Evolutionary conservation across 2,329 filamentous ascomycete genomes (phyloP), one percentile per base, ranked within the genome.

Genomic region (Geosmithia morbida): DNA sequence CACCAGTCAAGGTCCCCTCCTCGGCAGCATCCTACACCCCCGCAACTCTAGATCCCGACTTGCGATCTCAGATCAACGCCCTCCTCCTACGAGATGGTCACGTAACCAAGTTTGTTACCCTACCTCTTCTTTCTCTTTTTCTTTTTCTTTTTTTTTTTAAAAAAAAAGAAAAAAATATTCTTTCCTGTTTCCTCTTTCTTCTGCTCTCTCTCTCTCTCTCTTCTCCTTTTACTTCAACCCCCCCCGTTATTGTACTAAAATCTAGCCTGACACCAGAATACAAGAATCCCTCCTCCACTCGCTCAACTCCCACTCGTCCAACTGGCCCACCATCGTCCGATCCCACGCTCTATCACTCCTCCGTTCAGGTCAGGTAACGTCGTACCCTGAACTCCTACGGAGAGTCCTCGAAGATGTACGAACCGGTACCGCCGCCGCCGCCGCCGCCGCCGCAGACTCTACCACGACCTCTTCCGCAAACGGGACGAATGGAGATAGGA

Each of bases 321-420:
- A 83, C 67, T 83, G 79, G 78, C 77, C 78, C 2, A 78, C 78
- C 11, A 56, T 65, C 45, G 66, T 83, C 51, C 75, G 81, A 55
- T 61, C 65, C 48, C 77, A 81, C 61, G 79, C 78, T 40, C 70
- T 81, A 33, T 53, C 68, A 18, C 72, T 82, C 53, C 71, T 82
- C 20, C 78, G 78, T 51, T 72, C 69, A 43, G 76, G 76, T 60
- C 73, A 81, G 51, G 69, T 71, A 45, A 70, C 68, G 19, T 79
- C 72, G 5, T 82, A 81, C 58, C 77, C 77, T 2, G 69, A 68
- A n/a, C 74, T 82, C 29, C 69, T 83, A 51, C 64, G 67, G 46
- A 75, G 74, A 50, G 73, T 83, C 18, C 66, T 83, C 54, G 74
- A 80, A 49, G 79, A 83, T 58, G 71, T 83, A 48, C 72, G 73